Evolutionary conservation across 1,139 yeast genomes (phyloP).

Genomic region (Blastobotrys niveus): DNA sequence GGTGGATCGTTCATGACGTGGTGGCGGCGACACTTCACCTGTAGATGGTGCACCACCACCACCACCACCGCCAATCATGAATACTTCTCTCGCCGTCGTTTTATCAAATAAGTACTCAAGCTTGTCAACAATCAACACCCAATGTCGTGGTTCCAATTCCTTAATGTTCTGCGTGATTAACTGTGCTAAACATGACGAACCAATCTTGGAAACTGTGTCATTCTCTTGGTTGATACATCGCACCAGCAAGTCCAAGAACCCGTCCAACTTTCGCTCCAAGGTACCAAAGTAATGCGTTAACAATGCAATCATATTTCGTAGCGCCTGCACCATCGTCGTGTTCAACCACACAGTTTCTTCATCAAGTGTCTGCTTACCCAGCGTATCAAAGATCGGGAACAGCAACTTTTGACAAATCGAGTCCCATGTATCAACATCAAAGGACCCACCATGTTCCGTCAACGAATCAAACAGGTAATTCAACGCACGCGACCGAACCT

Average conservation of each 20-base stretch:
- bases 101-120: conserved; percentile 65
- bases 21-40: conserved; percentile 4
- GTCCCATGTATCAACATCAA: conserved; percentile 76
- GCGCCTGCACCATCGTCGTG: conserved; percentile 91
- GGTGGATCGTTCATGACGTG: conserved; percentile 12
- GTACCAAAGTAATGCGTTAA: conserved; percentile 75
- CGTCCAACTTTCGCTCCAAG: conserved; percentile 66
- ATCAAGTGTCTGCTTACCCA: conserved; percentile 66
- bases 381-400: conserved; percentile 83
- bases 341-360: conserved; percentile 93
- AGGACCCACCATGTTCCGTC: conserved; percentile 71
- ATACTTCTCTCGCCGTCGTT: conserved; percentile 83
- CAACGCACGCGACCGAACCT: conserved; percentile 85
- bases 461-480: conserved; percentile 75
- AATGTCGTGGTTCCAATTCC: conserved; percentile 60
- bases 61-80: conserved; percentile 36
- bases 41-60: background rate
- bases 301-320: conserved; percentile 79
- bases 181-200: conserved; percentile 80
- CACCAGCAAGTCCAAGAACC: conserved; percentile 67
- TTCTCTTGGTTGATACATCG: conserved; percentile 95
- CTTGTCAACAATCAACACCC: conserved; percentile 65
- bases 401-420: conserved; percentile 67
- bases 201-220: conserved; percentile 92
- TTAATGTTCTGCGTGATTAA: conserved; percentile 66